A percentile compares a stretch with the other conserved stretches of the same genome.
Evolutionary conservation across 768 basidiomycete species (phyloP).

Genomic region (Russula sp.): DNA sequence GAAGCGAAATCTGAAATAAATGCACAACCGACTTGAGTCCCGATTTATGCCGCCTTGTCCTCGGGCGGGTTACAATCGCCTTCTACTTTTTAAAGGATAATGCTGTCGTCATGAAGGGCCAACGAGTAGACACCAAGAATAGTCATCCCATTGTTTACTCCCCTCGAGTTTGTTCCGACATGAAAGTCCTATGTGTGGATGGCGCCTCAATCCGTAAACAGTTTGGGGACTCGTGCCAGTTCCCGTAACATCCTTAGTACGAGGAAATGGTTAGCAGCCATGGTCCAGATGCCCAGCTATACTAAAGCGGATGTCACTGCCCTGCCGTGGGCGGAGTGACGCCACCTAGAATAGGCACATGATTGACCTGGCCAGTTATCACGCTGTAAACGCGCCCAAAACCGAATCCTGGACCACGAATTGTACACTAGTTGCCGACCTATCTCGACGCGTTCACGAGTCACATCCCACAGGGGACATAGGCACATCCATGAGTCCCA

Average conservation of each 20-base stretch:
- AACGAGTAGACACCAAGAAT: not conserved
- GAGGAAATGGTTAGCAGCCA: not conserved
- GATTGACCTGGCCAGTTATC: not conserved
- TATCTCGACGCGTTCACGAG: slow-evolving; percentile 44
- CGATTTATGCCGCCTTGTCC: too few species aligned
- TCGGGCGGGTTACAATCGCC: not conserved
- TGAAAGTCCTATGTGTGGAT: not conserved
- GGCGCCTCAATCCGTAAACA: too few species aligned
- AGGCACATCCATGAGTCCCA: not conserved
- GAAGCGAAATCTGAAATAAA: not conserved
- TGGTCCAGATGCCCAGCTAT: too few species aligned
- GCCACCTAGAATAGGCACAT: not conserved
- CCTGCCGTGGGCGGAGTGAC: not conserved
- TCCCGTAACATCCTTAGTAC: not conserved
- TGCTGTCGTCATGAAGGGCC: not conserved
- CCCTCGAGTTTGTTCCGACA: slow-evolving; percentile 78
- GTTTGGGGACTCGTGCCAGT: not conserved
- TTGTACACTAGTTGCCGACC: not conserved
- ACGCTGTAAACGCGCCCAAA: not conserved
- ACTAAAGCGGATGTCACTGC: not conserved
- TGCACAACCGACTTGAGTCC: not conserved
- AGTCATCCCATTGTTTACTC: not conserved
- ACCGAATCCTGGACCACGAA: not conserved
- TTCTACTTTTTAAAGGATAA: not conserved
- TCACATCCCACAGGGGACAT: not conserved